Conservation (phyloP, 257 asterid genomes). For the Scutellaria baicalensis region DNA sequence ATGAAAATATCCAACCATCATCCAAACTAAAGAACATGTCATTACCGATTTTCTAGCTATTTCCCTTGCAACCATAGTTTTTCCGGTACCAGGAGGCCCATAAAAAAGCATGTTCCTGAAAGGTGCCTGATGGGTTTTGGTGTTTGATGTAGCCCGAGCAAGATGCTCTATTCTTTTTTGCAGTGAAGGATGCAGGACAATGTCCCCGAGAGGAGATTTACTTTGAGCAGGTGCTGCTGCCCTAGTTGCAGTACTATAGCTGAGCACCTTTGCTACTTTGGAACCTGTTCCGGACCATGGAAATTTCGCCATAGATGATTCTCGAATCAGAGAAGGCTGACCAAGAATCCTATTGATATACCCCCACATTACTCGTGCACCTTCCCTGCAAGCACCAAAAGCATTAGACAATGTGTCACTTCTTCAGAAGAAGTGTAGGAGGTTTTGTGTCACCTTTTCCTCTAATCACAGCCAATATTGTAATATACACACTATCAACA, state of each 20-base stretch:
- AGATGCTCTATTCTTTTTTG: constrained; percentile 87
- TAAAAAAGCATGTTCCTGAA: constrained; percentile 96
- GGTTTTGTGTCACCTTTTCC: neutral
- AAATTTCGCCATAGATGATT: constrained; percentile 82
- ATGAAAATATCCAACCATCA: neutral
- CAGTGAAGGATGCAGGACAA: constrained; percentile 80
- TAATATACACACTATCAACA: neutral
- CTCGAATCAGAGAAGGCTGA: constrained; percentile 97
- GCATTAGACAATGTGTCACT: neutral
- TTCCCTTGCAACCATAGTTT: constrained; percentile 98
- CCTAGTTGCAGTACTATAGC: constrained; percentile 43
- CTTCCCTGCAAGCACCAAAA: constrained; percentile 64
- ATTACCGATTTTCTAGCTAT: constrained; percentile 95
- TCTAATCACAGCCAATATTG: neutral
- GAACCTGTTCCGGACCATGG: constrained; percentile 87
- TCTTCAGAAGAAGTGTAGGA: neutral
- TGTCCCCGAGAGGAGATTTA: constrained; percentile 59
- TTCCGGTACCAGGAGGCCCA: constrained; percentile 99
- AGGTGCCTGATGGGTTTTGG: constrained; percentile 91
- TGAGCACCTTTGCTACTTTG: constrained; percentile 42
- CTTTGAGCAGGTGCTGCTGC: constrained; percentile 34
- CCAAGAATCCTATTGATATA: constrained; percentile 92
- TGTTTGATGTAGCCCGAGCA: constrained; percentile 94
- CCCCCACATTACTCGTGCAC: constrained; percentile 93
- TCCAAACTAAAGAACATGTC: neutral